Base-by-base conservation (phyloP, 495 filamentous ascomycete genomes). In the Tuber aestivum region DNA sequence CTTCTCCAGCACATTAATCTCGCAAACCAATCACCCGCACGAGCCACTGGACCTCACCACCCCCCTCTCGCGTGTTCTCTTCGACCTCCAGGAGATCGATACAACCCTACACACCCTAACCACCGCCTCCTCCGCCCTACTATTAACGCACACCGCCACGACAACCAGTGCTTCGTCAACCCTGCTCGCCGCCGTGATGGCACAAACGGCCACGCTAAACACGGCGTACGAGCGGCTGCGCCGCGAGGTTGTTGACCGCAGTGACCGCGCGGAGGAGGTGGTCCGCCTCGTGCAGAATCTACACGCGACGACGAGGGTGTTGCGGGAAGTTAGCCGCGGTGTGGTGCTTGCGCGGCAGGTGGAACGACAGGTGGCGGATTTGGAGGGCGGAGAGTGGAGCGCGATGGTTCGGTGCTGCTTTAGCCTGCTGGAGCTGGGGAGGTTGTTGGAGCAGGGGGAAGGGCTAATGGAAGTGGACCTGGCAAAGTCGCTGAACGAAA, bases 71-170 rank as follows among this genome's bases (percentile, higher is more conserved):
- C 89, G 93, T 70, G 95, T 98, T 20, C 88, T 98, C 27, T 99
- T 99, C 84, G 95, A 99, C 84, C 89, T 96, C 23, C 95, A 99
- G 83, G 95, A 98, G 84, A 91, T 99, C 76, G 94, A 98, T 84
- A 97, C 94, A 1, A 93, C 97, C 82, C 97, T 98, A 77, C 91
- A 98, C 84, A 87, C 88, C 27, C 88, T 99, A 38, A 97, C 94
- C 69, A 95, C 93, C 70, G 90, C 91, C 79, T 92, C 92, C 70
- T 92, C 96, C 21, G 86, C 95, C 10, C 92, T 94, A 1, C 86
- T 98, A n/a, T 88, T 98, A 40, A 86, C 89, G 27, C 88, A 97
- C 84, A 95, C 93, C 40, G 87, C 89, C 76, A 86, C 87, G 70
- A 92, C 94, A 78, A 89, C 90, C 56, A 87, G 88, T 35, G 90